These are phyloP conservation scores for Neofusicoccum laricinum DNA, from an alignment of 2,329 filamentous ascomycete species.

Conservation along the genomic window DNA sequence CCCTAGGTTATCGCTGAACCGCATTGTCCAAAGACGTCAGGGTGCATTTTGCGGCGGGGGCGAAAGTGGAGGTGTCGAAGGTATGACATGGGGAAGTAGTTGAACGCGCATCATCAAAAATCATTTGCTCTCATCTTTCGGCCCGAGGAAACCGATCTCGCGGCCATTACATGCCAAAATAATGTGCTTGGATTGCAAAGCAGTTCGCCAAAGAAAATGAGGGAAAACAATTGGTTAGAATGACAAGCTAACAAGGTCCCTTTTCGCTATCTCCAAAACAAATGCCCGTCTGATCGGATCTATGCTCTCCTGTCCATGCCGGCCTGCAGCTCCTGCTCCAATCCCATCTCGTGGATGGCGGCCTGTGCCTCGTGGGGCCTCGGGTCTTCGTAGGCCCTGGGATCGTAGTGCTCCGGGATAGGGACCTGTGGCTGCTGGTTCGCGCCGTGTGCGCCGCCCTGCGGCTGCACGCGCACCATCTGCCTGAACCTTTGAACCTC, in stretches of 20 bases:
- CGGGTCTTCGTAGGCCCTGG: slow-evolving; percentile 59
- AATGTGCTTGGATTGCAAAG: slow-evolving; percentile 1
- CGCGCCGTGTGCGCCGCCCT: slow-evolving; percentile 24
- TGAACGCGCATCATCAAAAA: background rate
- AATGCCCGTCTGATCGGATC: slow-evolving; percentile 2
- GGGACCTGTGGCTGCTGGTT: slow-evolving; percentile 54
- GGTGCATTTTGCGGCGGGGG: background rate
- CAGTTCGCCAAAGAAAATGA: background rate
- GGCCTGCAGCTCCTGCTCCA: slow-evolving; percentile 18
- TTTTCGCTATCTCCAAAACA: slow-evolving; percentile 10
- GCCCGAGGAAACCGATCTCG: background rate
- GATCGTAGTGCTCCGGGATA: slow-evolving; percentile 60
- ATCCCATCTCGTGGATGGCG: slow-evolving; percentile 5
- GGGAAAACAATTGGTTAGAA: background rate
- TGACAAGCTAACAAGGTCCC: background rate
- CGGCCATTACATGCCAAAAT: background rate
- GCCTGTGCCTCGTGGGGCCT: slow-evolving; percentile 55
- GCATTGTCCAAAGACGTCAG: background rate
- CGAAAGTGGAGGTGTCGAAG: background rate
- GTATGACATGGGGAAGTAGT: background rate
- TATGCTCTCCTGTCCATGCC: slow-evolving; percentile 18
- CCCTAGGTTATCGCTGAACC: background rate
- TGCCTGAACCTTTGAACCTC: slow-evolving; percentile 85
- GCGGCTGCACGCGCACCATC: slow-evolving; percentile 45
- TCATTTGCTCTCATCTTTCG: slow-evolving; percentile 3